Evolutionary conservation across 306 rosid species (phyloP), one percentile per base, ranked within the genome.

Genomic region (Cucumis melo): DNA sequence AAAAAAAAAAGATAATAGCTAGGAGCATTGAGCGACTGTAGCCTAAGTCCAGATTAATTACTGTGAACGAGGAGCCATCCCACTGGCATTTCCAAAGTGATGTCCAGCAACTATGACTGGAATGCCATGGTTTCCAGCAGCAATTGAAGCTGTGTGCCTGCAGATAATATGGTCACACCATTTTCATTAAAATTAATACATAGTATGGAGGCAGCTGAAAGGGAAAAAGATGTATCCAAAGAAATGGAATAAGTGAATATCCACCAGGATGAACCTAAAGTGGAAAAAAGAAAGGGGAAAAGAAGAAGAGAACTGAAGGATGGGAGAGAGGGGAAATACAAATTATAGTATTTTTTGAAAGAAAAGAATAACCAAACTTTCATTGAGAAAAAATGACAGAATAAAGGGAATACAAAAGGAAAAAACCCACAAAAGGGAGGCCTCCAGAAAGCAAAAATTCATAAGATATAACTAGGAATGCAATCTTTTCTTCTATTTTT

Each of bases 1-100:
- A 74, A 38, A 0, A 62, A 56, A 74, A 38, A 0, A 62, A 62
- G 73, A 53, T 55, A 74, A 83, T 36, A 5, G 32, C 39, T 38
- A 46, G 10, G 12, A 50, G 59, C 16, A 3, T 48, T 16, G 6
- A 50, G 59, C 24, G 6, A 71, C 24, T 4, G 42, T 48, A 53
- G 42, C 42, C 76, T 5, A 8, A 68, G 82, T 58, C 67, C 60
- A 81, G 88, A 85, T 59, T 82, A 79, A 27, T 90, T 95, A 95
- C 99, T 95, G 99, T 78, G 99, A 79, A 74, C 85, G 99, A 76
- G 99, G 98, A 92, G 99, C 98, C 99, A 95, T 95, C 85, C 99
- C 99, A 79, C 99, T 95, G 57, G 99, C 99, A 83, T 92, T 89
- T 78, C 99, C 99, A 68, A 90, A 95, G 86, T 79, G 84, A 87